Conservation (phyloP, 768 basidiomycete species). For the Leccinum subgranulosum region DNA sequence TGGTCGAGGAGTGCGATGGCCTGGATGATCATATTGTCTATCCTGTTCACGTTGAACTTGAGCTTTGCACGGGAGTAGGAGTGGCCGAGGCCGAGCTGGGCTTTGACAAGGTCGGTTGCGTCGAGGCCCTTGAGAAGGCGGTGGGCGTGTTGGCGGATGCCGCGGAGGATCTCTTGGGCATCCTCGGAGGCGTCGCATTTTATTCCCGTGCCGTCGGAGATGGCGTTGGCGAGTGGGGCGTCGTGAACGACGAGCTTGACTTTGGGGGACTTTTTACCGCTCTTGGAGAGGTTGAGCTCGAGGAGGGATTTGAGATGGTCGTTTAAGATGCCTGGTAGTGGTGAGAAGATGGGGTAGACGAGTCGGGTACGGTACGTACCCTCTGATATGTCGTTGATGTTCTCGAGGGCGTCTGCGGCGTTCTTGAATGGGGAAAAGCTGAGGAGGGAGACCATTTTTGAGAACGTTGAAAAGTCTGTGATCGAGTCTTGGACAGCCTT, state of each 20-base stretch:
- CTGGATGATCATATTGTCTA: slow-evolving; percentile 99
- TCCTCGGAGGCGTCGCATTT: slow-evolving; percentile 80
- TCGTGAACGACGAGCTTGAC: slow-evolving; percentile 82
- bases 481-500: slow-evolving; percentile 82
- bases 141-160: slow-evolving; percentile 86
- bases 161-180: slow-evolving; percentile 83
- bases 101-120: slow-evolving; percentile 82
- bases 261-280: slow-evolving; percentile 58
- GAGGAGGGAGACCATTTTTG: slow-evolving; percentile 86
- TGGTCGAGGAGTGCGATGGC: slow-evolving; percentile 98
- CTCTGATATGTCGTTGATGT: slow-evolving; percentile 94
- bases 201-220: slow-evolving; percentile 69
- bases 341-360: neutral
- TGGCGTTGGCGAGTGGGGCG: slow-evolving; percentile 65
- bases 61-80: slow-evolving; percentile 97
- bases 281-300: slow-evolving; percentile 81
- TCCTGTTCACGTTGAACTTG: slow-evolving; percentile 95
- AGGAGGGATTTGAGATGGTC: slow-evolving; percentile 80
- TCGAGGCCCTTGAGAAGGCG: slow-evolving; percentile 89
- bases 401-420: slow-evolving; percentile 91
- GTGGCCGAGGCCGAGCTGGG: slow-evolving; percentile 96
- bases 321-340: slow-evolving; percentile 69
- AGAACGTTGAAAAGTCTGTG: slow-evolving; percentile 81
- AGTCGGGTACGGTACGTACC: slow-evolving; percentile 45
- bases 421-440: slow-evolving; percentile 94